phyloP scores from a whole-genome alignment of 164 flowering plant genomes.

The Vitis cinerea region DNA sequence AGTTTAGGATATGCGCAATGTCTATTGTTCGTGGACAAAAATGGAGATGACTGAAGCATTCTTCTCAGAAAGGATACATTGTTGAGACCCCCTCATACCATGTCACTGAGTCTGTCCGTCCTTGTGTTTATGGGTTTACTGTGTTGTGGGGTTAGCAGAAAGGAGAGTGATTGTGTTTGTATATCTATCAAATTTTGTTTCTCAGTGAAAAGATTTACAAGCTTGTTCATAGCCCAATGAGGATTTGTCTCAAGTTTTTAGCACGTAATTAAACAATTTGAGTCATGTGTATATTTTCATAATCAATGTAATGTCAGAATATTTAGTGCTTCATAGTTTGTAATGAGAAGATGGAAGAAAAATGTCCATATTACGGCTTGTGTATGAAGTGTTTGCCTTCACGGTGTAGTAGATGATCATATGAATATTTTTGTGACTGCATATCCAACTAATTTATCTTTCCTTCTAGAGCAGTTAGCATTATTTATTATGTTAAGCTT shows the following conservation, averaged over 20 bases:
- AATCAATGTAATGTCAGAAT: too few relatives aligned
- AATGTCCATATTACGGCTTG: constrained; percentile 13
- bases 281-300: constrained; percentile 9
- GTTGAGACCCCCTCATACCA: too few relatives aligned
- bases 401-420: too few relatives aligned
- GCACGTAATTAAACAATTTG: neutral
- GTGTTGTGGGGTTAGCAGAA: constrained; percentile 1
- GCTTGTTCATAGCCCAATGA: constrained; percentile 19
- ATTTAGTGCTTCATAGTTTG: too few relatives aligned
- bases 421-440: too few relatives aligned
- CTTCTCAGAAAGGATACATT: too few relatives aligned
- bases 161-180: constrained; percentile 10
- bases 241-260: constrained; percentile 5
- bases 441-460: too few relatives aligned
- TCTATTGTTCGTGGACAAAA: neutral
- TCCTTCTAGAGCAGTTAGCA: too few relatives aligned
- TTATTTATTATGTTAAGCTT: too few relatives aligned
- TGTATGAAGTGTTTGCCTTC: too few relatives aligned
- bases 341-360: neutral
- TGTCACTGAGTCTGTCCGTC: too few relatives aligned
- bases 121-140: neutral
- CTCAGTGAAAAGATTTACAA: constrained; percentile 8
- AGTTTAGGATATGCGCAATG: neutral
- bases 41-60: too few relatives aligned
- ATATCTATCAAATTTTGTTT: constrained; percentile 23